Conservation (phyloP, 2,329 filamentous ascomycete species). For the Phaeomoniella chlamydospora region DNA sequence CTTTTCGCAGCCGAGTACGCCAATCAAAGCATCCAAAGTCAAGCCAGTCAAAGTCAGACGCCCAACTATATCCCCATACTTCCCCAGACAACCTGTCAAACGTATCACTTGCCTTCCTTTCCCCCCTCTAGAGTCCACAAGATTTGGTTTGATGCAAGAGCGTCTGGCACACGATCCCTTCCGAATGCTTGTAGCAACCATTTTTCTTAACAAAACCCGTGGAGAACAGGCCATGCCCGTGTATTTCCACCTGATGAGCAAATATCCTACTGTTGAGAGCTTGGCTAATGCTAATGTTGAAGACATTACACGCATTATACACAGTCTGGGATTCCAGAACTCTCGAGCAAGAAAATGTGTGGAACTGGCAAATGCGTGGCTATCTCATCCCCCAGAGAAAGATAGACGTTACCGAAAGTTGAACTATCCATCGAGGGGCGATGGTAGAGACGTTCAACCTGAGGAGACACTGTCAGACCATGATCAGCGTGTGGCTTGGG, state of each 20-base stretch:
- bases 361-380: slow-evolving; percentile 55
- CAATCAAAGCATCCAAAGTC: slow-evolving; percentile 1
- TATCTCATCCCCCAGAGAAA: slow-evolving; percentile 44
- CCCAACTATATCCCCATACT: slow-evolving; percentile 23
- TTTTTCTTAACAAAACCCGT: slow-evolving; percentile 70
- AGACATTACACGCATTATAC: slow-evolving; percentile 49
- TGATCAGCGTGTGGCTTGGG: slow-evolving; percentile 48
- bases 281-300: slow-evolving; percentile 43
- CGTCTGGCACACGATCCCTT: slow-evolving; percentile 62
- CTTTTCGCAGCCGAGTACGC: slow-evolving; percentile 4
- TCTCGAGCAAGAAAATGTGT: slow-evolving; percentile 55
- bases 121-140: slow-evolving; percentile 45
- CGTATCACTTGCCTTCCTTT: slow-evolving; percentile 39
- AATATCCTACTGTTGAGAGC: slow-evolving; percentile 51
- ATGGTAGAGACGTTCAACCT: slow-evolving; percentile 32
- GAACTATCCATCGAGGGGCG: slow-evolving; percentile 37
- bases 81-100: slow-evolving; percentile 16
- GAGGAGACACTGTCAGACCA: slow-evolving; percentile 34
- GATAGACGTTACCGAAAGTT: slow-evolving; percentile 42
- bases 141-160: slow-evolving; percentile 76
- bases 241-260: slow-evolving; percentile 52
- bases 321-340: slow-evolving; percentile 55
- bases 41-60: slow-evolving; percentile 5
- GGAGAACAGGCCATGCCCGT: slow-evolving; percentile 62
- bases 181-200: slow-evolving; percentile 65